Evolutionary conservation across 75 land plant species (phyloP), one percentile per base, ranked within the genome.

Genomic region (Cupressus sempervirens): DNA sequence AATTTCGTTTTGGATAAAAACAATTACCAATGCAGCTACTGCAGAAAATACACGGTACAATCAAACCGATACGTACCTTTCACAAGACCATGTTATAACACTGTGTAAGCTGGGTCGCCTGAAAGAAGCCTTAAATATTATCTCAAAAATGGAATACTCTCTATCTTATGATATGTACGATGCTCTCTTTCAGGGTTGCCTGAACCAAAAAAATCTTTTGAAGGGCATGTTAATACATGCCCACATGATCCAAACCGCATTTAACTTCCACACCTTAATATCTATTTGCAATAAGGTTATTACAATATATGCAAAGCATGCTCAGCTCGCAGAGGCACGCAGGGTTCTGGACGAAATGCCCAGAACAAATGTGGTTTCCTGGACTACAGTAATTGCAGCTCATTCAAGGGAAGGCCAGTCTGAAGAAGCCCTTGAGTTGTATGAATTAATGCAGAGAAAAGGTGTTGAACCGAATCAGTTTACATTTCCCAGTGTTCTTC

Each of bases 261-360:
- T 77, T 41, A 77, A 77, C 43, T 77, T 40, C 80, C 80, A 38
- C 9, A 23, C 11, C 46, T 30, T 72, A 1, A 77, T 77, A 18
- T 77, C 80, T 35, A 23, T 77, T 38, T 35, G n/a, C 20, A 91
- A 87, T 52, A 84, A 82, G 8, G 82, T 91, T 29, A 72, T 91
- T 23, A 83, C 89, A 7, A 87, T 91, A 87, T 91, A 91, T 79
- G 86, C 80, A n/a, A 91, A 89, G 76, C 83, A 77, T 75, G 86
- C 80, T 7, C 56, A 18, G 15, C 18, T 89, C 23, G 45, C 9
- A 3, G 85, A 89, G 45, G 90, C 87, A 32, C 46, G 84, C 15
- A 72, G 85, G 36, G 41, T 91, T 62, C 89, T 91, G 50, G 80
- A 87, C 20, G 67, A 80, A 84, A 87, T 85, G 90, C 68, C 74